Evolutionary conservation across 768 basidiomycete species (phyloP), one percentile per base, ranked within the genome.

Genomic region (Tricholoma furcatifolium): DNA sequence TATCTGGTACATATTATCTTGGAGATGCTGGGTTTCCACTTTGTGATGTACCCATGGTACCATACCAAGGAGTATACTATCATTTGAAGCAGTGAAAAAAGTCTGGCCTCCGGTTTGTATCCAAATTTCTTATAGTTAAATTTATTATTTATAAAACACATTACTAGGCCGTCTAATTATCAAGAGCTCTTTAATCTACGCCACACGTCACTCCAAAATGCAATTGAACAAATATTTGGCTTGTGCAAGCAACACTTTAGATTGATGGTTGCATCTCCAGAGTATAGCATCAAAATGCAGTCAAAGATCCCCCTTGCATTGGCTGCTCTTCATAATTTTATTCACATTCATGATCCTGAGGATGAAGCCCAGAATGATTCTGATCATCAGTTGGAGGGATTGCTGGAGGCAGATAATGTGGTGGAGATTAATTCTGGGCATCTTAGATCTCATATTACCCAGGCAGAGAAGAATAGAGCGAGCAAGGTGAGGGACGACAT

Each of bases 171-270:
- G 31, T 35, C 12, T 45, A 72, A 69, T 35, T 52, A 63, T 34
- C 60, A 76, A 59, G 73, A 78, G 55, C 57, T 77, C 1, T 77
- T 67, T 51, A 78, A 76, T 61, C 63, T 78, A 2, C 60, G 66
- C 17, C 73, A 78, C 63, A 62, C 73, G 7, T 62, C 61, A 50
- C 67, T 65, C 40, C 64, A 62, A 1, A 78, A 75, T 66, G 63
- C 73, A 27, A 60, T 75, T 52, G 71, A 74, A 52, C 58, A 54
- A 12, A 67, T 65, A 12, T 69, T 66, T 57, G 65, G 64, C 12
- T 59, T 65, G 4, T 23, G 58, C 50, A 67, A 66, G 50, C 18
- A 41, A 12, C 50, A 50, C 32, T 67, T 64, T 48, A 43, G 23
- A 20, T 55, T 68, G 8, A 57, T 62, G 47, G 38, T 51, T 8